Evolutionary conservation across 2,329 filamentous ascomycete species (phyloP).

Genomic region (Alternaria infectoria): DNA sequence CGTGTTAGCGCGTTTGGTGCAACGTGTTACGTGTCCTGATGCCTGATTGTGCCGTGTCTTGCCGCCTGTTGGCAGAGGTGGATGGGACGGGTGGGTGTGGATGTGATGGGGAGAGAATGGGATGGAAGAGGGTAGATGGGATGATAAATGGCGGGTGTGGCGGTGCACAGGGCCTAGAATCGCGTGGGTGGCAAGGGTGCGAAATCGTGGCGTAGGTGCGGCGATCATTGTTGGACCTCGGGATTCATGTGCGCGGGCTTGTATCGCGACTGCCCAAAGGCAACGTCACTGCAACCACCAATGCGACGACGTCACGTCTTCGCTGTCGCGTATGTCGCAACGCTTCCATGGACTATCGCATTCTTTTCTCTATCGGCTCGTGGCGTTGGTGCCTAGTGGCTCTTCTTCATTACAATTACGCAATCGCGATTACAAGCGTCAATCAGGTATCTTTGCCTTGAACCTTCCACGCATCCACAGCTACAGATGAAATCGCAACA

Average conservation of each 20-base stretch:
- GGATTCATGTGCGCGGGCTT: neutral
- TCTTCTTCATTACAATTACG: no score
- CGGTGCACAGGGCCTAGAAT: neutral
- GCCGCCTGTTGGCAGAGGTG: neutral
- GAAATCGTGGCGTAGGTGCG: neutral
- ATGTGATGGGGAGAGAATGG: neutral
- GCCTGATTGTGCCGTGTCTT: neutral
- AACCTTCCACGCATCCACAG: no score
- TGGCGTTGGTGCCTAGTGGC: no score
- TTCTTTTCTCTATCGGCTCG: no score
- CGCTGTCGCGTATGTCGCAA: neutral
- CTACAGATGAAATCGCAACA: no score
- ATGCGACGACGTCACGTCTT: neutral
- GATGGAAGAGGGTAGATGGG: neutral
- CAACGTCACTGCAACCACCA: no score
- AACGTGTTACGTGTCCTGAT: constrained; percentile 7
- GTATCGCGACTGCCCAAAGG: neutral
- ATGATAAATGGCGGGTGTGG: neutral
- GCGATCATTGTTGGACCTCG: neutral
- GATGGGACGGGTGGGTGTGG: neutral
- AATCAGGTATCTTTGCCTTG: no score
- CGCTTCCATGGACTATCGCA: neutral
- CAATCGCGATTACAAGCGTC: no score
- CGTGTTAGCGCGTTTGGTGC: constrained; percentile 20
- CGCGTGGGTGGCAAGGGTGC: neutral